A percentile compares a stretch with the other conserved stretches of the same genome.
These are phyloP conservation scores for Pholiota molesta DNA, from an alignment of 768 basidiomycete genomes.

Conservation along the genomic window DNA sequence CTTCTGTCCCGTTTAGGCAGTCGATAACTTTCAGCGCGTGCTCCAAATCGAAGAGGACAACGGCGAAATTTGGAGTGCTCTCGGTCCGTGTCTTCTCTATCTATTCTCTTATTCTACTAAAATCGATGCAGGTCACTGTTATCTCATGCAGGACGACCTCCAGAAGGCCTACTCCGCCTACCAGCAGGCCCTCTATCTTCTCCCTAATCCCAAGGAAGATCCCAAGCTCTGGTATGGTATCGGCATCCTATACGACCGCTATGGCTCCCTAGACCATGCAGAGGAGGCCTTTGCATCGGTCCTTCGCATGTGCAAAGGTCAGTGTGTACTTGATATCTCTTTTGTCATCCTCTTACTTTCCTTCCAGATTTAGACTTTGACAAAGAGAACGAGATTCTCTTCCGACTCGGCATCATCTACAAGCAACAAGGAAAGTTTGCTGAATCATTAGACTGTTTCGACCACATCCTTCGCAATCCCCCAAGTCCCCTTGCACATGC, in stretches of 20 bases:
- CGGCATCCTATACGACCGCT: slow-evolving; percentile 97
- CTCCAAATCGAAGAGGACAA: slow-evolving; percentile 91
- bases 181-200: slow-evolving; percentile 94
- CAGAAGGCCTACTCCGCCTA: slow-evolving; percentile 99
- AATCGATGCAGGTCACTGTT: slow-evolving; percentile 77
- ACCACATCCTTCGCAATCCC: slow-evolving; percentile 94
- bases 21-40: slow-evolving; percentile 96
- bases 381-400: slow-evolving; percentile 98
- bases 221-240: slow-evolving; percentile 99
- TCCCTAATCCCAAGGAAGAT: slow-evolving; percentile 98
- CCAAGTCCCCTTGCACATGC: slow-evolving; percentile 94
- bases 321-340: slow-evolving; percentile 20
- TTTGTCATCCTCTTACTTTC: slow-evolving; percentile 27
- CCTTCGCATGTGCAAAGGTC: slow-evolving; percentile 95
- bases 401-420: slow-evolving; percentile 98
- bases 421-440: slow-evolving; percentile 97
- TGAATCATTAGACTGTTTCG: slow-evolving; percentile 90
- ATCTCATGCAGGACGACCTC: slow-evolving; percentile 98
- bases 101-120: slow-evolving; percentile 17
- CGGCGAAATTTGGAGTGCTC: slow-evolving; percentile 97
- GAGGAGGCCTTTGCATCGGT: slow-evolving; percentile 98
- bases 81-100: slow-evolving; percentile 55
- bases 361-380: slow-evolving; percentile 79
- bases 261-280: slow-evolving; percentile 97
- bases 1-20: slow-evolving; percentile 62